These are phyloP conservation scores for Melampsora americana DNA, from an alignment of 1,284 basidiomycete genomes.

Conservation along the genomic window DNA sequence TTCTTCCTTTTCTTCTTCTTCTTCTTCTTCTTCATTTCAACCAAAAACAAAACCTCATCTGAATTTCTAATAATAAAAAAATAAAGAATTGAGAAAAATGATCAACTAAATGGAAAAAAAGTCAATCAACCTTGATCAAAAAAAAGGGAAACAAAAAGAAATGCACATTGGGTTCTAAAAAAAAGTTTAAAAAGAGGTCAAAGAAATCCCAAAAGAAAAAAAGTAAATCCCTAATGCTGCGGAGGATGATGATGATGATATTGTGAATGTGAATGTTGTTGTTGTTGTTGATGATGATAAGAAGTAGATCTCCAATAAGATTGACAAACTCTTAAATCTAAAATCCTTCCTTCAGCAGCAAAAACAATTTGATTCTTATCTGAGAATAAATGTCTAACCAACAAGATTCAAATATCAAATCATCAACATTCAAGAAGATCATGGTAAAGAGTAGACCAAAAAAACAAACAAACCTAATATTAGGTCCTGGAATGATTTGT, in stretches of 20 bases:
- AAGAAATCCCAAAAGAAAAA: not conserved
- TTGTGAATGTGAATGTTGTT: not conserved
- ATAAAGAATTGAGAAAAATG: too few species aligned
- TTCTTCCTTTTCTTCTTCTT: too few species aligned
- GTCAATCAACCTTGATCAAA: too few species aligned
- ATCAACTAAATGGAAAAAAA: too few species aligned
- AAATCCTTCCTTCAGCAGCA: conserved; percentile 38
- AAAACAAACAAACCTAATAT: conserved; percentile 48
- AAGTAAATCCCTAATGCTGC: not conserved
- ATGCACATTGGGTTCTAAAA: too few species aligned
- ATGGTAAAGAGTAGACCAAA: too few species aligned
- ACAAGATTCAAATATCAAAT: conserved; percentile 7
- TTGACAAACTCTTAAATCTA: conserved; percentile 18
- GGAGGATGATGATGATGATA: not conserved
- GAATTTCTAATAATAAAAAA: too few species aligned
- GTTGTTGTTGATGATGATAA: conserved; percentile 23
- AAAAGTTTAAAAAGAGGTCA: too few species aligned
- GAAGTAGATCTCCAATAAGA: not conserved
- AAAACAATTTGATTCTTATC: conserved; percentile 64
- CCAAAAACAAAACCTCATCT: too few species aligned
- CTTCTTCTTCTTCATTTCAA: too few species aligned
- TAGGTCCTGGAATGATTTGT: conserved; percentile 77
- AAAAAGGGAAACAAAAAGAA: too few species aligned
- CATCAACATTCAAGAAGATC: conserved; percentile 30
- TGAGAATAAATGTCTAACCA: conserved; percentile 73